Evolutionary conservation across 192 early-diverging fungal genomes (phyloP), one percentile per base, ranked within the genome.

Genomic region (Lobosporangium transversale): DNA sequence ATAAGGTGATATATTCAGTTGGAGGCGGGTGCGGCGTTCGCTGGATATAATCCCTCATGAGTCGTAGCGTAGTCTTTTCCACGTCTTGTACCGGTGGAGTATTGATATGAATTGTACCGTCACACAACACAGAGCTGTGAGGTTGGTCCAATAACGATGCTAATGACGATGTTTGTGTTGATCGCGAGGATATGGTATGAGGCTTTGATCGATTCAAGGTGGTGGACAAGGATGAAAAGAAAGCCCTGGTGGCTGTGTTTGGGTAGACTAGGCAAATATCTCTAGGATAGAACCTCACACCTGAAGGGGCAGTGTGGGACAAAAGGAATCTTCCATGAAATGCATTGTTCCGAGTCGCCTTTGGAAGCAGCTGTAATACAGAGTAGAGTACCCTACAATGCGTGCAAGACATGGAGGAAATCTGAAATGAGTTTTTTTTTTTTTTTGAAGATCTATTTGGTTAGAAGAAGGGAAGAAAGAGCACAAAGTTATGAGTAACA

Each of bases 1-100:
- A 83, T 10, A 88, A 31, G 6, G 85, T 88, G 10, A 65, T 30
- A 49, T 76, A 76, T 24, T 67, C 64, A 36, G 66, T 55, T 5
- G 73, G 40, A 10, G 65, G 73, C 23, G 73, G 73, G 27, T 56
- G 62, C 15, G 73, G 73, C 1, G 73, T 62, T 7, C 49, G 51
- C 21, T 76, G 73, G 29, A 66, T 29, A 20, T 62, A 23, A 30
- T 76, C 53, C 2, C 73, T 27, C 73, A 76, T 67, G 4, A 76
- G 45, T 33, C 53, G 51, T 12, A 33, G 35, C 2, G 52, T 66
- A 18, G 31, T 44, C 17, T 67, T 76, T 6, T 17, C 23, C 0
- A 76, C 30, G 20, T 33, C 64, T 0, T 47, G 18, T 12, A 56
- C 54, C 23, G 30, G 21, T 12, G 73, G 73, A 2, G 27, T 35